Base-by-base conservation (phyloP, 495 filamentous ascomycete genomes). In the Lasiosphaeria hispida region DNA sequence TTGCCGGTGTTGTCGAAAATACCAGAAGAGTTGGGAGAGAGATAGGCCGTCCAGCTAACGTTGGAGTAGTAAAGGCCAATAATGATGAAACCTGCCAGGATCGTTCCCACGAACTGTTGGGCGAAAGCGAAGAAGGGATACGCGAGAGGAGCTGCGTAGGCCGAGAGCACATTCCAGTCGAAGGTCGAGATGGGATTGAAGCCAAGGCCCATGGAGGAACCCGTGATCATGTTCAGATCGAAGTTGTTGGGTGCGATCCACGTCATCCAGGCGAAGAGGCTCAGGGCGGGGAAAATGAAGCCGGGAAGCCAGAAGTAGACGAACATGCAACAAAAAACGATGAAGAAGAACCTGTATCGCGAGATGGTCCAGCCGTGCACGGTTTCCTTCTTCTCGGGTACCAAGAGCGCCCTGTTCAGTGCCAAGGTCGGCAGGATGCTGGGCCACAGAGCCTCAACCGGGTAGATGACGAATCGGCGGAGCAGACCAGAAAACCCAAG, bases 1-100 rank as follows among this genome's bases (percentile, higher is more conserved):
- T 42, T 41, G 2, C 70, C 80, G 0, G 71, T 77, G 57, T 85
- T 84, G 51, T 80, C 79, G 56, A 80, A 84, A 15, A 73, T 78
- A 4, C 23, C 38, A 1, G 37, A 43, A 1, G 35, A 43, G 38
- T 58, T 58, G 47, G 80, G 80, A 0, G 81, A 79, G 10, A 84
- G 69, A 53, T 75, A 80, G 35, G 75, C 54, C 23, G 67, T 60
- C 51, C 74, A 83, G 64, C 73, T 77, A 3, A 68, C 44, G 23
- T 71, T 71, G 10, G 62, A 70, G 60, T 72, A 84, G 59, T 82
- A 79, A n/a, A 85, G 60, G 4, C 63, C 78, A 0, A 74, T 48
- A 10, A 76, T 77, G 30, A 76, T 67, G 43, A 84, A 18, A 17
- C 56, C 56, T 1, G 11, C 18, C 4, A 60, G 23, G 4, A 50